Conservation (phyloP, 805 yeast species). For the Pichia deserticola region DNA sequence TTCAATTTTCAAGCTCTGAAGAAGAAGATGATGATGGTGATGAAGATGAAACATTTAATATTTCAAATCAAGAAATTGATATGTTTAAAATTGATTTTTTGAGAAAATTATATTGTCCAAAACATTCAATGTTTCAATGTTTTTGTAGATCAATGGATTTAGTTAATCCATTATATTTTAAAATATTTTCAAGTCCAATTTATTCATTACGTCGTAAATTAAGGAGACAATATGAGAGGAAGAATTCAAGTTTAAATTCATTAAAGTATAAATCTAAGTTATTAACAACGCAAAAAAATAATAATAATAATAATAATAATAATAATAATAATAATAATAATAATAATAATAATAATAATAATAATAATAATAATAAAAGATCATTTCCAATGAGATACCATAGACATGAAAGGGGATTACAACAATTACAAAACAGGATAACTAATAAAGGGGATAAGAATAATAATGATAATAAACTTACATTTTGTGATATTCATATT, state of each 20-base stretch:
- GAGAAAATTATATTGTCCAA: slow-evolving; percentile 20
- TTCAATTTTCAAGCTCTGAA: slow-evolving; percentile 9
- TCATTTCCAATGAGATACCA: not conserved
- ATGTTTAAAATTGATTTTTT: slow-evolving; percentile 21
- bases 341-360: too few species aligned
- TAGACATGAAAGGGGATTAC: not conserved
- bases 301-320: too few species aligned
- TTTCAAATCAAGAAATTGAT: slow-evolving; percentile 20
- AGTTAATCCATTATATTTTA: slow-evolving; percentile 9
- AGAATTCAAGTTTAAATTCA: not conserved
- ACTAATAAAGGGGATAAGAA: not conserved
- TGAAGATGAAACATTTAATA: slow-evolving; percentile 11
- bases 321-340: not conserved
- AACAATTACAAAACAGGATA: not conserved
- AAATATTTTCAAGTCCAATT: slow-evolving; percentile 14
- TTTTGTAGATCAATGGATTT: slow-evolving; percentile 13
- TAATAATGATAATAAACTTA: too few species aligned
- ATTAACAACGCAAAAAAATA: not conserved
- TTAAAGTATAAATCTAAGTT: not conserved
- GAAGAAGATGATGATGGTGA: slow-evolving; percentile 11
- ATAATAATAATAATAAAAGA: not conserved
- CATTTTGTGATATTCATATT: too few species aligned
- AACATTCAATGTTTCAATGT: slow-evolving; percentile 23
- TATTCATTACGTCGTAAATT: slow-evolving; percentile 5
- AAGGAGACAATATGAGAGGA: not conserved